Conservation (phyloP, 805 yeast genomes). For the Metschnikowia hibisci region DNA sequence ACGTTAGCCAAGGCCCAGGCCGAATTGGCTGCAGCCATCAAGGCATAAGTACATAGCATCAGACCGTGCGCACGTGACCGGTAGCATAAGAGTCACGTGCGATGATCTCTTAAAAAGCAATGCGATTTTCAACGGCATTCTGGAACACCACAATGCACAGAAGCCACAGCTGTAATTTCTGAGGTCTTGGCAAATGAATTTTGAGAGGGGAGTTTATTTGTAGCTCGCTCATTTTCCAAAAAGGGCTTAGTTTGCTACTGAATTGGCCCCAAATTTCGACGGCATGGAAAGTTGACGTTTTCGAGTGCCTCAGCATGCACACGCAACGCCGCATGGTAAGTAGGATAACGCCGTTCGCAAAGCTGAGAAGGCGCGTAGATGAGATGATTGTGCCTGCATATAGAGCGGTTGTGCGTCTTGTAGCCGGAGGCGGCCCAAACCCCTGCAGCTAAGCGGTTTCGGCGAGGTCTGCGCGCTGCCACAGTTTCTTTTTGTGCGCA, state of each 20-base stretch:
- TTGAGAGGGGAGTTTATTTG: no score
- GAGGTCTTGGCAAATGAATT: not conserved
- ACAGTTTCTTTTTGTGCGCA: constrained; percentile 2
- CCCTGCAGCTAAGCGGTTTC: constrained; percentile 1
- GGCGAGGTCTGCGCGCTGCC: not conserved
- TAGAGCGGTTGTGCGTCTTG: not conserved
- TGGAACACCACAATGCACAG: not conserved
- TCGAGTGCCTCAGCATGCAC: not conserved
- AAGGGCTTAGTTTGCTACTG: not conserved
- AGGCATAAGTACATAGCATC: not conserved
- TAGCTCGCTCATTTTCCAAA: no score
- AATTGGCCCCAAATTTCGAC: not conserved
- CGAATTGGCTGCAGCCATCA: constrained; percentile 6
- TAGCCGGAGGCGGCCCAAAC: not conserved
- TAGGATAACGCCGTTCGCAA: constrained; percentile 2
- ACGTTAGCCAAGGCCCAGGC: constrained; percentile 38
- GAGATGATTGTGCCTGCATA: not conserved
- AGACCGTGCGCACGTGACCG: not conserved
- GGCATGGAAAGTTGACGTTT: not conserved
- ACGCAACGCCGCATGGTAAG: constrained; percentile 1
- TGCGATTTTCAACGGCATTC: not conserved
- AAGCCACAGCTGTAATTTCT: not conserved
- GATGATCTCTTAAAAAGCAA: not conserved
- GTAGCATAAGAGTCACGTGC: not conserved
- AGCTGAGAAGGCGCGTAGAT: not conserved